Percentiles rank a stretch among this genome's conserved stretches.
phyloP scores from a whole-genome alignment of 1,284 basidiomycete species.

The Pascua sp. region DNA sequence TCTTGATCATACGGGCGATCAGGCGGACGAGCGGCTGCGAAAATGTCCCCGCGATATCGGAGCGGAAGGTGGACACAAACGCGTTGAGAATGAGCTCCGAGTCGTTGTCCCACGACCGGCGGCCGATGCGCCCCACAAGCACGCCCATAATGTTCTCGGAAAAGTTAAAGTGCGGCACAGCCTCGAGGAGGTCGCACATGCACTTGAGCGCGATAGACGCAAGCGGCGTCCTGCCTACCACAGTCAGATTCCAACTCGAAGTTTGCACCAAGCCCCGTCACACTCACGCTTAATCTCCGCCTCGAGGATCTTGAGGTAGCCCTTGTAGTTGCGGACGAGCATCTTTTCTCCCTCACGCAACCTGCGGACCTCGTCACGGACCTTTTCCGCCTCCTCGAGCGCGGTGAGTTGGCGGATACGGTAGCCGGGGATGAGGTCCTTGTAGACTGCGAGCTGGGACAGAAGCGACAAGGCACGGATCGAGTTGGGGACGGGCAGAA shows the following conservation, averaged over 20 bases:
- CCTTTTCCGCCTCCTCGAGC: conserved; percentile 85
- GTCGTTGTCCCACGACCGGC: conserved; percentile 80
- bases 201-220: conserved; percentile 70
- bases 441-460: conserved; percentile 90
- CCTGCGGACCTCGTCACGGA: conserved; percentile 85
- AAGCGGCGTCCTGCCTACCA: conserved; percentile 66
- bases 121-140: conserved; percentile 77
- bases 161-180: conserved; percentile 96
- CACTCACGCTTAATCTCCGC: conserved; percentile 74
- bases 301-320: conserved; percentile 81
- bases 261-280: neutral
- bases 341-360: conserved; percentile 96
- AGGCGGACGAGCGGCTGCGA: conserved; percentile 87
- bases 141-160: conserved; percentile 86
- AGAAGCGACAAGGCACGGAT: conserved; percentile 85
- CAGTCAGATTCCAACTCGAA: conserved; percentile 18
- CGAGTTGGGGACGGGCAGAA: conserved; percentile 70
- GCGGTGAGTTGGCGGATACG: conserved; percentile 83
- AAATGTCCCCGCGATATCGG: conserved; percentile 71
- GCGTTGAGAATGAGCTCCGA: conserved; percentile 78
- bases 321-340: conserved; percentile 84
- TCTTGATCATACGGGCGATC: conserved; percentile 94
- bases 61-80: conserved; percentile 73
- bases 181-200: conserved; percentile 78
- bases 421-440: conserved; percentile 86